Conservation (phyloP, 2,329 filamentous ascomycete species). For the Sarocladium kiliense region DNA sequence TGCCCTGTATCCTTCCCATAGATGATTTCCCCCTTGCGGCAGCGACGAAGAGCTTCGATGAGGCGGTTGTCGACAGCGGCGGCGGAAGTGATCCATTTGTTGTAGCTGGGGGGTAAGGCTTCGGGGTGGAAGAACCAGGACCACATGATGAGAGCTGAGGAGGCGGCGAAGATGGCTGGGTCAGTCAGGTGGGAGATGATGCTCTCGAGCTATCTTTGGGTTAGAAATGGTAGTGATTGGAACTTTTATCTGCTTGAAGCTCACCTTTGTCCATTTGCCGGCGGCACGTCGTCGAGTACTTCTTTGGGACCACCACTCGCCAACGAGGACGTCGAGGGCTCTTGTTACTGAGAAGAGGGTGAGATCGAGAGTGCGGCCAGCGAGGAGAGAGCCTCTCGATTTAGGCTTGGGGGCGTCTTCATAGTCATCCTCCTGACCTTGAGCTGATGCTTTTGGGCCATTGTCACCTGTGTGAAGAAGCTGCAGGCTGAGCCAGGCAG, state of each 20-base stretch:
- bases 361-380: constrained; percentile 74
- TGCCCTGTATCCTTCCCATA: constrained; percentile 73
- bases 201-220: constrained; percentile 22
- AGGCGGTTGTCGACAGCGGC: constrained; percentile 72
- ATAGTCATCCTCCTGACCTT: background rate
- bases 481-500: constrained; percentile 51
- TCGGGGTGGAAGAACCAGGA: constrained; percentile 76
- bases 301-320: constrained; percentile 56
- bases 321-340: constrained; percentile 66
- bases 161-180: constrained; percentile 65
- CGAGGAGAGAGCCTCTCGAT: constrained; percentile 25
- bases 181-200: constrained; percentile 44
- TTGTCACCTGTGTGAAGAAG: constrained; percentile 41
- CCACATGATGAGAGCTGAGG: constrained; percentile 79
- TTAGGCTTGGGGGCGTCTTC: background rate
- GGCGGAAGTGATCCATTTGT: constrained; percentile 74
- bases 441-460: constrained; percentile 21
- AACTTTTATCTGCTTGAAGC: constrained; percentile 6
- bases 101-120: constrained; percentile 67
- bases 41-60: constrained; percentile 66
- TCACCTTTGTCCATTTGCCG: constrained; percentile 43
- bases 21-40: constrained; percentile 54
- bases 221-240: background rate
- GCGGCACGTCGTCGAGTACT: constrained; percentile 37
- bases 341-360: constrained; percentile 73